phyloP scores from a whole-genome alignment of 495 filamentous ascomycete genomes.

The Neurospora sp. region DNA sequence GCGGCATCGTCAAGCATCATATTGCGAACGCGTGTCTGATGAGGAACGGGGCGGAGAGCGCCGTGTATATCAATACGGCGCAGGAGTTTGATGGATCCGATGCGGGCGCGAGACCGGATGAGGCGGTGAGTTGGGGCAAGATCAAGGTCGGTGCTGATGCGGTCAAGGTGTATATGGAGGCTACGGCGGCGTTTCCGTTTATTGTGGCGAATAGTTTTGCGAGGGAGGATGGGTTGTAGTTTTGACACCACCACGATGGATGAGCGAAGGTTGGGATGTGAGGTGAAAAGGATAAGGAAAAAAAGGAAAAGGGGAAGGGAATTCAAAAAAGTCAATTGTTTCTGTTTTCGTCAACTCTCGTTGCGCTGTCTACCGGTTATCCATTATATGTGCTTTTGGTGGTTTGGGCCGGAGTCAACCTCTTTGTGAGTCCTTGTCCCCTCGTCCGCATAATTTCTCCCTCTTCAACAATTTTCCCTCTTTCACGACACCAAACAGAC shows the following conservation, averaged over 20 bases:
- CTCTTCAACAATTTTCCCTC: not conserved
- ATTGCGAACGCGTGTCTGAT: constrained; percentile 95
- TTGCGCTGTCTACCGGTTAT: not conserved
- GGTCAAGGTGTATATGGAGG: constrained; percentile 92
- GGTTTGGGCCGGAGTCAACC: not conserved
- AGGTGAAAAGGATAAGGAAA: not conserved
- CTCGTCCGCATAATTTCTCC: not conserved
- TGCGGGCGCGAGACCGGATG: constrained; percentile 89
- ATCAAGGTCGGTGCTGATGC: constrained; percentile 77
- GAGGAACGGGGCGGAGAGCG: constrained; percentile 92
- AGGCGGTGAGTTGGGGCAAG: constrained; percentile 97
- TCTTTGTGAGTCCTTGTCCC: not conserved
- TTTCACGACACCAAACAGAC: not conserved
- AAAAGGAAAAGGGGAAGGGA: not conserved
- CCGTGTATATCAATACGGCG: constrained; percentile 92
- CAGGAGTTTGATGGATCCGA: constrained; percentile 97
- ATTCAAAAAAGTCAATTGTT: not conserved
- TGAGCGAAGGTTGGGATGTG: not conserved
- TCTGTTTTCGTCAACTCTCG: not conserved
- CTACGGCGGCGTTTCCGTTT: constrained; percentile 83
- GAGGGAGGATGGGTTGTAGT: constrained; percentile 27
- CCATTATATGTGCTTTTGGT: not conserved
- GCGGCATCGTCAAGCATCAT: constrained; percentile 90
- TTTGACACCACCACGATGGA: not conserved
- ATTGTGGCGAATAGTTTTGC: constrained; percentile 95